Percentiles rank a stretch among this genome's conserved stretches.
These are phyloP conservation scores for Heliamphora exappendiculata DNA, from an alignment of 148 eudicot genomes.

Conservation along the genomic window DNA sequence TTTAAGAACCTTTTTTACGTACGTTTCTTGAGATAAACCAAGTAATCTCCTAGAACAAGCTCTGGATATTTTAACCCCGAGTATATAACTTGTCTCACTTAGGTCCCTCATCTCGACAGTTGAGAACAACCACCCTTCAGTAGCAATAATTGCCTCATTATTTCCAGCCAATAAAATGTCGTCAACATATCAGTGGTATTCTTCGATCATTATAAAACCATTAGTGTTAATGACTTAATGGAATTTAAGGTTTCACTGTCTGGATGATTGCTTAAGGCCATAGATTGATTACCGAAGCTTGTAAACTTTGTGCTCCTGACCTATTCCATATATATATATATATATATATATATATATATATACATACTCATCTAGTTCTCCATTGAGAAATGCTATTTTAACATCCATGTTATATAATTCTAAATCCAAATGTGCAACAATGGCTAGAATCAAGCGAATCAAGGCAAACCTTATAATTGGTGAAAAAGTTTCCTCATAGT, in stretches of 20 bases:
- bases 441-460: neutral
- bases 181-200: neutral
- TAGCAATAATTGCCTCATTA: neutral
- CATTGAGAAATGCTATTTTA: neutral
- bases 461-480: neutral
- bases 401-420: neutral
- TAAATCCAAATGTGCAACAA: neutral
- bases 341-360: constrained; percentile 5
- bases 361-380: constrained; percentile 1
- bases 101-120: neutral
- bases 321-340: neutral
- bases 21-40: constrained; percentile 4
- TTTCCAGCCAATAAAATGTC: neutral
- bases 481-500: neutral
- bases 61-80: neutral
- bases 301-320: neutral
- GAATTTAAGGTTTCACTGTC: neutral
- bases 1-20: neutral
- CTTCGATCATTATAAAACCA: neutral
- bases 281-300: neutral
- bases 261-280: neutral
- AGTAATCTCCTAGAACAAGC: neutral
- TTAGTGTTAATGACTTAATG: neutral
- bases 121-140: neutral
- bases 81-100: neutral